These are phyloP conservation scores for Aspergillus spinulosporus DNA, from an alignment of 2,329 filamentous ascomycete genomes.

Conservation along the genomic window DNA sequence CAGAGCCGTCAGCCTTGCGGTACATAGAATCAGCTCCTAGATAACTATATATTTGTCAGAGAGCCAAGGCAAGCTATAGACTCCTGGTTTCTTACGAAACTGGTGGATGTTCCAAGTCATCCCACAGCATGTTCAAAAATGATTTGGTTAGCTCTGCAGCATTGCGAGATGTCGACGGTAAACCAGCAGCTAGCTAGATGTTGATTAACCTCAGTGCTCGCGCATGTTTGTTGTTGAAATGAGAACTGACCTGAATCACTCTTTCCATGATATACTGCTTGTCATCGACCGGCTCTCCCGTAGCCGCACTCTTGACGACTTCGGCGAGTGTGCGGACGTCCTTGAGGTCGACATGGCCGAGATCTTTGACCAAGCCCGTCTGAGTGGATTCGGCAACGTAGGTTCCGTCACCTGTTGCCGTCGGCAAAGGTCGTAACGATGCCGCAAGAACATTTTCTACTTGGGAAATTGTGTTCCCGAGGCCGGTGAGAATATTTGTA, in stretches of 20 bases:
- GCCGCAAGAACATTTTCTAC: constrained; percentile 43
- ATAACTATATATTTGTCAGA: constrained; percentile 29
- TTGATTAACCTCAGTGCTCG: constrained; percentile 5
- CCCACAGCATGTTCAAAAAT: constrained; percentile 57
- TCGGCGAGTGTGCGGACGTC: constrained; percentile 46
- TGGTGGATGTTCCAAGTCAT: constrained; percentile 57
- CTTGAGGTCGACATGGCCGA: constrained; percentile 50
- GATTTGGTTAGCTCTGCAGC: constrained; percentile 48
- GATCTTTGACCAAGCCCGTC: constrained; percentile 45
- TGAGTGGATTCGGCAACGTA: constrained; percentile 38
- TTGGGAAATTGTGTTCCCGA: constrained; percentile 39
- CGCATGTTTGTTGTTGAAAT: not conserved
- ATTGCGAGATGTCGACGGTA: constrained; percentile 38
- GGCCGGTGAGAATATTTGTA: constrained; percentile 31
- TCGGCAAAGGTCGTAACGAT: constrained; percentile 45
- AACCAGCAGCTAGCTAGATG: constrained; percentile 37
- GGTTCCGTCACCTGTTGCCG: constrained; percentile 43
- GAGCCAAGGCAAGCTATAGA: constrained; percentile 22
- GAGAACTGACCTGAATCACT: constrained; percentile 47
- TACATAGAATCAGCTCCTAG: constrained; percentile 38
- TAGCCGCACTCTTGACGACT: constrained; percentile 43
- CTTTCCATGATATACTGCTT: constrained; percentile 63
- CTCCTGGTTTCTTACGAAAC: constrained; percentile 41
- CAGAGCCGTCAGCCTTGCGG: constrained; percentile 42
- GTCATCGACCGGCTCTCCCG: constrained; percentile 60